Evolutionary conservation across 495 filamentous ascomycete genomes (phyloP).

Genomic region (Apiosordaria backusii): DNA sequence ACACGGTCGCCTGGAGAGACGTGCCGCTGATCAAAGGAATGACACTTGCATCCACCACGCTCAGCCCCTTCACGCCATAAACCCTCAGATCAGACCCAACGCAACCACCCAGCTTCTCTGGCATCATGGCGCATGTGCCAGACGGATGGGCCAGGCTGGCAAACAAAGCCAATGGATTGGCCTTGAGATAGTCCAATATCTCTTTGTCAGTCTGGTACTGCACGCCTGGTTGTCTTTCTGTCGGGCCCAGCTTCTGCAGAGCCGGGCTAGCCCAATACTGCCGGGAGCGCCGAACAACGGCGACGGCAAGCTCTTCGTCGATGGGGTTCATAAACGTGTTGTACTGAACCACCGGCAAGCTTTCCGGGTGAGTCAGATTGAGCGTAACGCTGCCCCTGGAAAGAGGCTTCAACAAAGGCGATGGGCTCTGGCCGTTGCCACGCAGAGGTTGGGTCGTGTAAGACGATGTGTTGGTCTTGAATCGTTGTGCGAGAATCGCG

Average conservation of each 20-base stretch:
- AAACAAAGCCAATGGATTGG: constrained; percentile 14
- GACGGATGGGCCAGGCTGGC: constrained; percentile 27
- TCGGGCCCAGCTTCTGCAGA: constrained; percentile 32
- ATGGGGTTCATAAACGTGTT: constrained; percentile 35
- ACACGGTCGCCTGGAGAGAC: constrained; percentile 36
- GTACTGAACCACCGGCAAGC: constrained; percentile 30
- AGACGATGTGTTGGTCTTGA: constrained; percentile 7
- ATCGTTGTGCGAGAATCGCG: constrained; percentile 17
- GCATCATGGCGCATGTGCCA: constrained; percentile 43
- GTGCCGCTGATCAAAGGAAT: constrained; percentile 35
- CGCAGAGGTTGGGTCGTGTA: constrained; percentile 21
- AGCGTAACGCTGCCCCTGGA: constrained; percentile 40
- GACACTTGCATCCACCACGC: constrained; percentile 51
- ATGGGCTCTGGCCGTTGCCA: constrained; percentile 26
- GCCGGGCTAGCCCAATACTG: constrained; percentile 38
- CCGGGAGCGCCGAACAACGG: constrained; percentile 54
- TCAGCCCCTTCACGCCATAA: constrained; percentile 46
- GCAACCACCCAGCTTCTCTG: constrained; percentile 40
- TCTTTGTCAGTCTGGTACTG: constrained; percentile 44
- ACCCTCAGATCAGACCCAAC: constrained; percentile 52
- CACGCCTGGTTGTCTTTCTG: constrained; percentile 45
- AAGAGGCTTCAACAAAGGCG: constrained; percentile 34
- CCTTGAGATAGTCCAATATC: constrained; percentile 29
- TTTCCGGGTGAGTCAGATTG: constrained; percentile 28
- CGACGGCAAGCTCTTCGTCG: constrained; percentile 29